These are phyloP conservation scores for Polyporus arcularius DNA, from an alignment of 768 basidiomycete species.

Conservation along the genomic window DNA sequence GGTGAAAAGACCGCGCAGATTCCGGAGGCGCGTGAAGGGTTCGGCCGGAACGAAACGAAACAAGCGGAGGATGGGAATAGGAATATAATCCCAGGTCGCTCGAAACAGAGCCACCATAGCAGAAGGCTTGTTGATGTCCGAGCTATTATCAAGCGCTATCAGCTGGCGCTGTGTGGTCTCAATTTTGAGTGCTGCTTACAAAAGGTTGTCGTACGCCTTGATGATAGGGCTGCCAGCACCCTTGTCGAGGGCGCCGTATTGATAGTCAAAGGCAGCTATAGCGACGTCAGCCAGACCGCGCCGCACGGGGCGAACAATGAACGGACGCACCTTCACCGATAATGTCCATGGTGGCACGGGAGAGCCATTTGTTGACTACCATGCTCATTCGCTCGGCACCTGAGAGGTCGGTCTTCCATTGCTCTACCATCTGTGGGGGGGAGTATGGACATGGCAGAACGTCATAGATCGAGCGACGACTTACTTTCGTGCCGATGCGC, in stretches of 20 bases:
- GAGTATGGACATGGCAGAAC: no score
- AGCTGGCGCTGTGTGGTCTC: not conserved
- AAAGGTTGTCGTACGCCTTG: slow-evolving; percentile 20
- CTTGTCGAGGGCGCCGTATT: slow-evolving; percentile 18
- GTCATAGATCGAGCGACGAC: no score
- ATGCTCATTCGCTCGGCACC: not conserved
- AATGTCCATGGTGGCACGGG: slow-evolving; percentile 22
- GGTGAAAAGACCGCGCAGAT: slow-evolving; percentile 7
- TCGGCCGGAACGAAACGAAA: slow-evolving; percentile 15
- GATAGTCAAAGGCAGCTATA: slow-evolving; percentile 23
- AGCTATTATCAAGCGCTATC: not conserved
- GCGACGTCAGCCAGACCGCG: no score
- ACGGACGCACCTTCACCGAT: slow-evolving; percentile 22
- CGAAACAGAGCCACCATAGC: slow-evolving; percentile 12
- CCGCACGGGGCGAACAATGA: no score
- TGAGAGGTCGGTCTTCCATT: slow-evolving; percentile 21
- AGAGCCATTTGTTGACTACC: slow-evolving; percentile 20
- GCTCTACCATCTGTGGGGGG: slow-evolving; percentile 18
- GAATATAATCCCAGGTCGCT: slow-evolving; percentile 24
- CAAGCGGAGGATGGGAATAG: slow-evolving; percentile 8
- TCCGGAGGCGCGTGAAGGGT: slow-evolving; percentile 11
- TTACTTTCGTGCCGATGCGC: slow-evolving; percentile 17
- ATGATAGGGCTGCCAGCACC: slow-evolving; percentile 1
- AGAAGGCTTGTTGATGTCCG: slow-evolving; percentile 8
- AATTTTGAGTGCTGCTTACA: slow-evolving; percentile 6